Evolutionary conservation across 2,329 filamentous ascomycete species (phyloP).

Genomic region (Pestalotiopsis sp.): DNA sequence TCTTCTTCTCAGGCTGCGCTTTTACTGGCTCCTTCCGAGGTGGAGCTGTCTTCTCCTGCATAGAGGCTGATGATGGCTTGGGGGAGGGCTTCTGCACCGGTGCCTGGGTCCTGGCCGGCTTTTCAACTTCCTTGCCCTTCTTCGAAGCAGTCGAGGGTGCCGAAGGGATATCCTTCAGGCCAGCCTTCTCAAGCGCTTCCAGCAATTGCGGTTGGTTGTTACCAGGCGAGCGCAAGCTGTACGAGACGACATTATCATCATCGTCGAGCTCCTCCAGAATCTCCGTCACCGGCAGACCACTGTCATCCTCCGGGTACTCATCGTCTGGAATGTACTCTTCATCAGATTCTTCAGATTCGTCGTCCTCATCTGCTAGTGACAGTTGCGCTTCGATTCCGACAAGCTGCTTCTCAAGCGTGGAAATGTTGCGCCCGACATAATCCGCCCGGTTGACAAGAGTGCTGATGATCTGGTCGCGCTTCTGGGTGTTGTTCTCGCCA

Average conservation of each 20-base stretch:
- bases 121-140: background rate
- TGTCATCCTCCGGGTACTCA: constrained; percentile 55
- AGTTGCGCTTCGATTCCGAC: constrained; percentile 70
- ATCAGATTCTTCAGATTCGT: background rate
- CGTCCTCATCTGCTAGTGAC: constrained; percentile 47
- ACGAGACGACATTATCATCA: constrained; percentile 79
- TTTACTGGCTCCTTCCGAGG: background rate
- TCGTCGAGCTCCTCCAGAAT: constrained; percentile 94
- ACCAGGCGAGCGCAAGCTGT: constrained; percentile 67
- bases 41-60: background rate
- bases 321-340: background rate
- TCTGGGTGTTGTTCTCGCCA: constrained; percentile 48
- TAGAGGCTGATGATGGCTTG: background rate
- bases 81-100: background rate
- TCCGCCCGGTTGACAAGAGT: constrained; percentile 78
- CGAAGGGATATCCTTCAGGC: constrained; percentile 51
- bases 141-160: constrained; percentile 29
- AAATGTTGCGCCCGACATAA: constrained; percentile 84
- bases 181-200: constrained; percentile 77
- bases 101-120: background rate
- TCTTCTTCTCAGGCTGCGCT: constrained; percentile 49
- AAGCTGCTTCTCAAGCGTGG: constrained; percentile 62
- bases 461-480: constrained; percentile 65
- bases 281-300: constrained; percentile 80
- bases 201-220: constrained; percentile 69